Evolutionary conservation across 306 rosid species (phyloP).

Genomic region (Casuarina equisetifolia): DNA sequence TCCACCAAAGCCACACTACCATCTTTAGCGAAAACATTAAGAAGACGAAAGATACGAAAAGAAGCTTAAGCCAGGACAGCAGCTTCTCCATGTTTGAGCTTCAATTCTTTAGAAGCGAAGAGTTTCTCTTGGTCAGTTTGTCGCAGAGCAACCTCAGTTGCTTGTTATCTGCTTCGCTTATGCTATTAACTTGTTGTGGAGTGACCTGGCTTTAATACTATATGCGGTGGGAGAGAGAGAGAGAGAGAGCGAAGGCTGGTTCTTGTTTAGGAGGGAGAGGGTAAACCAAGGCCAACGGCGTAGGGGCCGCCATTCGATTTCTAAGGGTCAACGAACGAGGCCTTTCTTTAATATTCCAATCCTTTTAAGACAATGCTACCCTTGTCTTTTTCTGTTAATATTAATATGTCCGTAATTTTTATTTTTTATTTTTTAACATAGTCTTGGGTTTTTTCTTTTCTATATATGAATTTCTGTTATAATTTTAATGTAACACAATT

Average conservation of each 20-base stretch:
- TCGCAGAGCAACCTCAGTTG: conserved; percentile 31
- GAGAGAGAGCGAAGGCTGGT: conserved; percentile 2
- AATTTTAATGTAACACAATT: neutral
- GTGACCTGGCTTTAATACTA: conserved; percentile 56
- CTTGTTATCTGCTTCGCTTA: conserved; percentile 48
- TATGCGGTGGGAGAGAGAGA: conserved; percentile 19
- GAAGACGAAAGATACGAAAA: conserved; percentile 24
- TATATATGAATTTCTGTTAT: neutral
- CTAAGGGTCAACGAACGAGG: conserved; percentile 72
- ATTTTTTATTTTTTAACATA: conserved; percentile 6
- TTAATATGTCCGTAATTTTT: conserved; percentile 18
- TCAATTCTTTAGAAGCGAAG: neutral
- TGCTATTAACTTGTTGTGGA: conserved; percentile 41
- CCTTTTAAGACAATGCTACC: conserved; percentile 42
- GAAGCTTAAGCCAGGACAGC: conserved; percentile 47
- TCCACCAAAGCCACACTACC: conserved; percentile 76
- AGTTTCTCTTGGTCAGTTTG: neutral
- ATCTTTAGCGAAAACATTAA: conserved; percentile 41
- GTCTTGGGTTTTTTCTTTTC: neutral
- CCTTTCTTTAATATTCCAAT: neutral
- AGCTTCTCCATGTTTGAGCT: conserved; percentile 38
- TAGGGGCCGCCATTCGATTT: conserved; percentile 91
- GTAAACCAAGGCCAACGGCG: conserved; percentile 80
- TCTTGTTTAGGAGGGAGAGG: conserved; percentile 11
- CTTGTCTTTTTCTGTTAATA: conserved; percentile 31